These are phyloP conservation scores for Cordyceps tenuipes DNA, from an alignment of 2,329 filamentous ascomycete genomes.

Conservation along the genomic window DNA sequence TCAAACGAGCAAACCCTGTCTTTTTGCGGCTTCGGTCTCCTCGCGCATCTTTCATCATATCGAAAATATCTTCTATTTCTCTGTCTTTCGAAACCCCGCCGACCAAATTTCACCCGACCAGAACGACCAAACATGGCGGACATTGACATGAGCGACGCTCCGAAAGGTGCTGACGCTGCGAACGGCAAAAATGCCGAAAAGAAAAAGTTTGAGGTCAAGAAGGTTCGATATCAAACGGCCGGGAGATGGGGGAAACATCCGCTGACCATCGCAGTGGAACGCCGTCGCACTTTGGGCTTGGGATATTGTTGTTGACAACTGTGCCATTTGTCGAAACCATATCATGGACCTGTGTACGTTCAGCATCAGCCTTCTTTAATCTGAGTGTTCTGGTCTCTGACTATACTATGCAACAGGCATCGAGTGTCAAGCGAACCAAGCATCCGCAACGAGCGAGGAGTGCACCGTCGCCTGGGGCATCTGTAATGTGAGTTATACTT, in stretches of 20 bases:
- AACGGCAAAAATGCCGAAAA: conserved; percentile 57
- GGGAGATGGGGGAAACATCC: background rate
- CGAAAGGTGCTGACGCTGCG: conserved; percentile 39
- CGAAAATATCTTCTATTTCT: background rate
- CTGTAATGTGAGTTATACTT: conserved; percentile 71
- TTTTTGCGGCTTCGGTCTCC: background rate
- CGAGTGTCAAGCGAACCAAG: conserved; percentile 97
- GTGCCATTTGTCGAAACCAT: conserved; percentile 97
- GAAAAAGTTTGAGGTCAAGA: conserved; percentile 98
- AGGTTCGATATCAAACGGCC: conserved; percentile 50
- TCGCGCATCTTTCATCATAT: background rate
- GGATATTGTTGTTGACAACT: conserved; percentile 99
- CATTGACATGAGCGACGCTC: conserved; percentile 91
- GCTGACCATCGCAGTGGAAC: conserved; percentile 65
- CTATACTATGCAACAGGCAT: conserved; percentile 55
- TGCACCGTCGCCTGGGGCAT: conserved; percentile 99
- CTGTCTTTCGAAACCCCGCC: background rate
- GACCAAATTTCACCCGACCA: background rate
- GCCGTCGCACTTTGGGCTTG: conserved; percentile 97
- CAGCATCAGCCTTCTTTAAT: background rate
- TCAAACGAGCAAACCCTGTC: background rate
- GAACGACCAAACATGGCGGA: conserved; percentile 63
- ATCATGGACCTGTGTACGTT: conserved; percentile 95
- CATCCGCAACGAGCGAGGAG: conserved; percentile 92
- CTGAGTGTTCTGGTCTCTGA: conserved; percentile 12